Evolutionary conservation across 176 grass and related monocot genomes (phyloP).

Genomic region (Carex cristatella): DNA sequence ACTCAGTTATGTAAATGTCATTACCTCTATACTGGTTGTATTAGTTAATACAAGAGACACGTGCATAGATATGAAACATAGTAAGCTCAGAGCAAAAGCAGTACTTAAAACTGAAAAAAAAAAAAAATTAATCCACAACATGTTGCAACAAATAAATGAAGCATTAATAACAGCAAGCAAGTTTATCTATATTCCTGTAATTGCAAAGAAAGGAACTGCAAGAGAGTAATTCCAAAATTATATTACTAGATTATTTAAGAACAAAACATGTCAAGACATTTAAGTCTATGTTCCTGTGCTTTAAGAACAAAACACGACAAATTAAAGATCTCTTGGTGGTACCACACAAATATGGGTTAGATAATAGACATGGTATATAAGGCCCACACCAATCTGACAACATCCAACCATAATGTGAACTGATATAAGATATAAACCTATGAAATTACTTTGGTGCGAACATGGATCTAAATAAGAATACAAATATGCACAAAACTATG

Average conservation of each 20-base stretch:
- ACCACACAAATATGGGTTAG: not conserved
- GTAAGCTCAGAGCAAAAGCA: conserved; percentile 80
- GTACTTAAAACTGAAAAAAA: conserved; percentile 80
- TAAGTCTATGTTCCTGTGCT: not conserved
- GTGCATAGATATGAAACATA: conserved; percentile 75
- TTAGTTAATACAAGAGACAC: conserved; percentile 53
- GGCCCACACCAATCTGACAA: not conserved
- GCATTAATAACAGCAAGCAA: not conserved
- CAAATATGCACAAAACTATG: not conserved
- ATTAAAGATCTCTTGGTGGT: not conserved
- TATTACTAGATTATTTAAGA: not conserved
- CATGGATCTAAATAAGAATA: not conserved
- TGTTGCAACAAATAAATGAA: not conserved
- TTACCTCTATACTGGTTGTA: conserved; percentile 86
- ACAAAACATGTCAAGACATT: not conserved
- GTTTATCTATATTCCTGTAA: not conserved
- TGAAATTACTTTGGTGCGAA: not conserved
- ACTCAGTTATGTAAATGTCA: not conserved
- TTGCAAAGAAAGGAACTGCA: not conserved
- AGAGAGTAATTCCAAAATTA: not conserved
- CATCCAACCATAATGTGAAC: no score
- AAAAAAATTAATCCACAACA: conserved; percentile 19
- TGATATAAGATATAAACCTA: not conserved
- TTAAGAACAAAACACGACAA: not conserved
- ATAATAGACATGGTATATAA: not conserved